phyloP scores from a whole-genome alignment of 768 basidiomycete genomes.

The Mycena belliarum region DNA sequence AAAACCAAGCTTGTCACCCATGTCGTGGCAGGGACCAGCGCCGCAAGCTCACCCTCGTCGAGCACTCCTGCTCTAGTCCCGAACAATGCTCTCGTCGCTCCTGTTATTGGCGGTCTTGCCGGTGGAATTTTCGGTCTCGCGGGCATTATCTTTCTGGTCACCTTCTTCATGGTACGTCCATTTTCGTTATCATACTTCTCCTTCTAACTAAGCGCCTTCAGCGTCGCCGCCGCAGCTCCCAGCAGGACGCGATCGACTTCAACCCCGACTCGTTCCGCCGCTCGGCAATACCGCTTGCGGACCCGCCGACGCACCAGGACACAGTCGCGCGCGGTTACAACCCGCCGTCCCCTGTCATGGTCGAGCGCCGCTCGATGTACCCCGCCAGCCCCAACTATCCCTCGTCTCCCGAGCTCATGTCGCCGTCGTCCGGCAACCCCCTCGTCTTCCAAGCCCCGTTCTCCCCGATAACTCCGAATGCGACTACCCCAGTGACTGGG shows the following conservation, averaged over 20 bases:
- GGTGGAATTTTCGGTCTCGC: slow-evolving; percentile 48
- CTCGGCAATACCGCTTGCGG: slow-evolving; percentile 61
- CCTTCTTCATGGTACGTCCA: slow-evolving; percentile 47
- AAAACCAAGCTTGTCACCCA: slow-evolving; percentile 15
- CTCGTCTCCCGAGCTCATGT: slow-evolving; percentile 13
- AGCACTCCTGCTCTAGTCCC: neutral
- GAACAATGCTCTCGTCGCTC: slow-evolving; percentile 17
- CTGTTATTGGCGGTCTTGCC: slow-evolving; percentile 43
- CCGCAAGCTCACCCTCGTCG: neutral
- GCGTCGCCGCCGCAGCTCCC: slow-evolving; percentile 40
- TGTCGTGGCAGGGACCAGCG: neutral
- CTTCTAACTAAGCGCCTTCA: slow-evolving; percentile 24
- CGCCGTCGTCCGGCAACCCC: slow-evolving; percentile 36
- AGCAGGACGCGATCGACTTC: slow-evolving; percentile 48
- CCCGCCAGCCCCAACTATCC: slow-evolving; percentile 32
- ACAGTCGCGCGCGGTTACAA: slow-evolving; percentile 44
- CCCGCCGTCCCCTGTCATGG: slow-evolving; percentile 60
- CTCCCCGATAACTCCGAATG: slow-evolving; percentile 35
- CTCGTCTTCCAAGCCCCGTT: slow-evolving; percentile 40
- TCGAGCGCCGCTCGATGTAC: slow-evolving; percentile 48
- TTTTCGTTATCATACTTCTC: neutral
- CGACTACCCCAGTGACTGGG: slow-evolving; percentile 20
- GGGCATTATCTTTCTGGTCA: slow-evolving; percentile 40
- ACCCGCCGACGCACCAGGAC: slow-evolving; percentile 47
- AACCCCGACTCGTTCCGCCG: slow-evolving; percentile 61